Conservation (phyloP, 805 yeast species). For the Novakomyces olei region DNA sequence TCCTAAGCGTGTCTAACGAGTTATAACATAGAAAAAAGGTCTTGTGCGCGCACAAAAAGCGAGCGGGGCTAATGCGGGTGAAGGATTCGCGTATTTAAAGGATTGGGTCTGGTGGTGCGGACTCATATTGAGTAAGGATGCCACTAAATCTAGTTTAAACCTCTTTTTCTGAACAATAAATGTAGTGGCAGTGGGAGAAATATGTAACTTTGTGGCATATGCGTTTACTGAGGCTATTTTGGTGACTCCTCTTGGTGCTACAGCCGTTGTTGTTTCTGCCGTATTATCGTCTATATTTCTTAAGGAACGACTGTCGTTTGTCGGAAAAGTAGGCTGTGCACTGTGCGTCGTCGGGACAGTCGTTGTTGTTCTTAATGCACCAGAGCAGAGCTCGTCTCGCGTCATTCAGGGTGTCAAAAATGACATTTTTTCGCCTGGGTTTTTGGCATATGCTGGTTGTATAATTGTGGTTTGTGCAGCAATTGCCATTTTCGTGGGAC, state of each 20-base stretch:
- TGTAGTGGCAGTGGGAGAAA: slow-evolving; percentile 5
- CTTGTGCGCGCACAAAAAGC: slow-evolving; percentile 5
- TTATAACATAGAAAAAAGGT: too few relatives aligned
- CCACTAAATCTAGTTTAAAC: too few relatives aligned
- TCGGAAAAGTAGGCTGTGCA: slow-evolving; percentile 5
- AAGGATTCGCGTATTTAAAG: slow-evolving; percentile 5
- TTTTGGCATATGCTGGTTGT: slow-evolving; percentile 2
- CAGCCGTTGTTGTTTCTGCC: slow-evolving; percentile 5
- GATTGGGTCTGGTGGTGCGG: slow-evolving; percentile 6
- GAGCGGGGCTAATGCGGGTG: slow-evolving; percentile 3
- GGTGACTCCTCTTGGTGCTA: slow-evolving; percentile 5
- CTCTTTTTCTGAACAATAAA: too few relatives aligned
- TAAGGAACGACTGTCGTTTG: slow-evolving; percentile 4
- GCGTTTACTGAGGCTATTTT: slow-evolving; percentile 5
- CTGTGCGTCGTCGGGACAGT: slow-evolving; percentile 6
- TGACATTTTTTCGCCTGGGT: slow-evolving; percentile 3
- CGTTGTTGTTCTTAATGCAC: slow-evolving; percentile 4
- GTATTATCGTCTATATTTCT: slow-evolving; percentile 5
- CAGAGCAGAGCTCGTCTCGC: slow-evolving; percentile 1
- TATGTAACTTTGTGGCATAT: slow-evolving; percentile 6
- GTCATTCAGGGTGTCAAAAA: slow-evolving; percentile 3
- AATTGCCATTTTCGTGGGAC: slow-evolving; percentile 4
- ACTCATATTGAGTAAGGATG: slow-evolving; percentile 2
- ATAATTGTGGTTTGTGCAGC: not conserved
- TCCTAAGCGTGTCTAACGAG: too few relatives aligned